These are phyloP conservation scores for Kodamaea kakaduensis DNA, from an alignment of 805 yeast species.

Conservation along the genomic window DNA sequence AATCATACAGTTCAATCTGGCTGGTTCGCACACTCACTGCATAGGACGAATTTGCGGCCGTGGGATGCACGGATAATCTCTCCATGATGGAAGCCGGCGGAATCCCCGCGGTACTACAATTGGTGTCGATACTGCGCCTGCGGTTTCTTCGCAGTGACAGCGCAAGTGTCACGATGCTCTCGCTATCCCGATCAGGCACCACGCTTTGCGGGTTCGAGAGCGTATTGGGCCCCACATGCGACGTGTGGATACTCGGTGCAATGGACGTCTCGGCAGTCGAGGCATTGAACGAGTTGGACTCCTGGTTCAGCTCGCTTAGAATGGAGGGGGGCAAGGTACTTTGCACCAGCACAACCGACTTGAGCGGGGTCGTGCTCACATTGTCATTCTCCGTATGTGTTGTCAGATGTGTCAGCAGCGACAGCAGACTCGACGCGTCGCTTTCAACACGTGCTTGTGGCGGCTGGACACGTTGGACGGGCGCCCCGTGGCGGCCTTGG, in stretches of 20 bases:
- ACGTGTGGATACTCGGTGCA: slow-evolving; percentile 35
- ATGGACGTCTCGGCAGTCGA: slow-evolving; percentile 51
- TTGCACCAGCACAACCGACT: slow-evolving; percentile 40
- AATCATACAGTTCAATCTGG: slow-evolving; percentile 14
- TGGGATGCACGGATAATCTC: slow-evolving; percentile 37
- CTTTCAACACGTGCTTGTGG: slow-evolving; percentile 10
- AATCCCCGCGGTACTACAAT: slow-evolving; percentile 64
- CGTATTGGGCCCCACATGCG: slow-evolving; percentile 11
- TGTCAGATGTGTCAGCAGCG: slow-evolving; percentile 14
- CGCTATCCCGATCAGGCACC: slow-evolving; percentile 35
- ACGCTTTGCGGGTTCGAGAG: slow-evolving; percentile 12
- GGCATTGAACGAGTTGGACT: slow-evolving; percentile 32
- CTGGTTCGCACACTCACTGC: slow-evolving; percentile 15
- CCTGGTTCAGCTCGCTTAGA: slow-evolving; percentile 27
- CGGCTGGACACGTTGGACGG: background rate
- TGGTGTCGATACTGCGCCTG: slow-evolving; percentile 46
- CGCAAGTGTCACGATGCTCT: slow-evolving; percentile 41
- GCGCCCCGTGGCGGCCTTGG: slow-evolving; percentile 18
- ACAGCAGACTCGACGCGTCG: slow-evolving; percentile 10
- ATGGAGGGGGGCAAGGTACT: slow-evolving; percentile 40
- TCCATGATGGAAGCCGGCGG: slow-evolving; percentile 73
- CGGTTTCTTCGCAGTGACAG: slow-evolving; percentile 36
- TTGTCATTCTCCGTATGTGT: slow-evolving; percentile 30
- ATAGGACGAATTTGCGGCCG: slow-evolving; percentile 23
- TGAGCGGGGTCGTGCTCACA: slow-evolving; percentile 46